Percentiles rank a stretch among this genome's conserved stretches.
phyloP scores from a whole-genome alignment of 345 rosid genomes.

The Dimocarpus longan region DNA sequence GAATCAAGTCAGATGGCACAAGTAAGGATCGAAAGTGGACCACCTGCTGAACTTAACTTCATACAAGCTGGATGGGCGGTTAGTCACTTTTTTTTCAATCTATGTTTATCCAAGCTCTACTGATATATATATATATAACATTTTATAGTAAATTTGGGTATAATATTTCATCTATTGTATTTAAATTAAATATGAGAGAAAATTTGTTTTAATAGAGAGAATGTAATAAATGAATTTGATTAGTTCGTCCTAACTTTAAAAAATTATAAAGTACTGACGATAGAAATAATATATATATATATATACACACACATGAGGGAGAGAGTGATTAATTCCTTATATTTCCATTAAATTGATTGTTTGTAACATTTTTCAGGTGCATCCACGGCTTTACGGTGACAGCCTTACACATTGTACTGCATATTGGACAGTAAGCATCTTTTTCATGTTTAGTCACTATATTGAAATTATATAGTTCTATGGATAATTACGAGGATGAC shows the following conservation, averaged over 20 bases:
- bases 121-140: too few relatives aligned
- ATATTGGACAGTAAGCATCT: not conserved
- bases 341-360: not conserved
- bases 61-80: conserved; percentile 10
- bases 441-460: not conserved
- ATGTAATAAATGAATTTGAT: too few relatives aligned
- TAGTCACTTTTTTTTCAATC: not conserved
- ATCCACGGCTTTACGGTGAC: not conserved
- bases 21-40: not conserved
- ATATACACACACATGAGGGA: too few relatives aligned
- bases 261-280: too few relatives aligned
- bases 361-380: not conserved
- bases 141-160: too few relatives aligned
- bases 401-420: not conserved
- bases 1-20: conserved; percentile 5
- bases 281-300: too few relatives aligned
- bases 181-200: too few relatives aligned
- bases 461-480: too few relatives aligned
- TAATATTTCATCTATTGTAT: too few relatives aligned
- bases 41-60: not conserved
- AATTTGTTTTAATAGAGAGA: too few relatives aligned
- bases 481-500: too few relatives aligned
- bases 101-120: not conserved
- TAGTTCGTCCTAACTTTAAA: too few relatives aligned
- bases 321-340: not conserved